phyloP scores from a whole-genome alignment of 176 grass and related monocot species.

The Tuctoria greenei region DNA sequence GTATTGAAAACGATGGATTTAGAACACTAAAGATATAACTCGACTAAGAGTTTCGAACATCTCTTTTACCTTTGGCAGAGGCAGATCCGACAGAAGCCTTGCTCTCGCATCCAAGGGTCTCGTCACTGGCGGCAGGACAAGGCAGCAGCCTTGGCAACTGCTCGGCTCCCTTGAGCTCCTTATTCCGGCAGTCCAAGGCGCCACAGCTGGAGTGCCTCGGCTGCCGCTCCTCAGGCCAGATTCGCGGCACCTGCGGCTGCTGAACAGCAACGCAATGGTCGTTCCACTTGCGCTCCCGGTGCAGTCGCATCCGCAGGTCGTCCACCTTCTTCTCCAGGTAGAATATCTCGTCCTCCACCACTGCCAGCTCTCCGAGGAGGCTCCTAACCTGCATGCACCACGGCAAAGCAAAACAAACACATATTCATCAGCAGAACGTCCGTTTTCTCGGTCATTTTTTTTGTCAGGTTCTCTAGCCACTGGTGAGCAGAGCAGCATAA shows the following conservation, averaged over 20 bases:
- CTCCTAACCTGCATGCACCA: constrained; percentile 58
- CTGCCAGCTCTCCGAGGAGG: constrained; percentile 71
- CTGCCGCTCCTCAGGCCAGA: constrained; percentile 29
- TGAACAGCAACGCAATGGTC: constrained; percentile 44
- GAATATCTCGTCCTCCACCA: constrained; percentile 89
- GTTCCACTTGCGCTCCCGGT: constrained; percentile 55
- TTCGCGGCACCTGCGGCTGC: constrained; percentile 24
- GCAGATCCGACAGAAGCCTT: constrained; percentile 50
- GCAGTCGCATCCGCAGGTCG: constrained; percentile 54
- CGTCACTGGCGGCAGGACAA: background rate
- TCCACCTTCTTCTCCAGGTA: constrained; percentile 81
- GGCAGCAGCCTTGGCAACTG: constrained; percentile 37
- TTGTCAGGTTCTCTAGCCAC: no score
- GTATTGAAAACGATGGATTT: background rate
- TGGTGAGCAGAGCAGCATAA: no score
- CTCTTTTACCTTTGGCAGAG: constrained; percentile 35
- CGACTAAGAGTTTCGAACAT: no score
- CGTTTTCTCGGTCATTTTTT: no score
- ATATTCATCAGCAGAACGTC: background rate
- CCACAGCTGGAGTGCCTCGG: constrained; percentile 30
- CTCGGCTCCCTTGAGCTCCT: constrained; percentile 38
- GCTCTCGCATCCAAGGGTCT: constrained; percentile 36
- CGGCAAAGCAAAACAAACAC: background rate
- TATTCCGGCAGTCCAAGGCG: constrained; percentile 22
- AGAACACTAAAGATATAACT: no score